These are phyloP conservation scores for Hamamelis virginiana DNA, from an alignment of 164 flowering plant species.

Conservation along the genomic window DNA sequence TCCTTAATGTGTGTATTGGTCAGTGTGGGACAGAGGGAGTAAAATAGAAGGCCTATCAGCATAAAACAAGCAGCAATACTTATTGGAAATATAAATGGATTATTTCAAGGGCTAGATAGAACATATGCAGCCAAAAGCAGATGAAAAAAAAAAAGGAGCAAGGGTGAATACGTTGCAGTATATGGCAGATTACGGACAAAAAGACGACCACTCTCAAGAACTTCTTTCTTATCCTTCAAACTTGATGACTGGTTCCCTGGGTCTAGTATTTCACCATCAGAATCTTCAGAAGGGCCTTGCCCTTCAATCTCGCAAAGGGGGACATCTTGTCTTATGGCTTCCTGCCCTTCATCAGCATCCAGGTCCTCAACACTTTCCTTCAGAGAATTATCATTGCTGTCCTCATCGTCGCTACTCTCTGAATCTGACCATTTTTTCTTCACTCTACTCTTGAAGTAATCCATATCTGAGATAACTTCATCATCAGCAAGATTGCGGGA, in stretches of 20 bases:
- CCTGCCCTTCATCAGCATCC: slow-evolving; percentile 11
- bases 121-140: not conserved
- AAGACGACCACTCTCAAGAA: slow-evolving; percentile 67
- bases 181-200: slow-evolving; percentile 93
- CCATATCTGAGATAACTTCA: slow-evolving; percentile 64
- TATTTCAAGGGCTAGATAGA: no score
- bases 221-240: slow-evolving; percentile 33
- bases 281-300: slow-evolving; percentile 22
- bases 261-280: slow-evolving; percentile 32
- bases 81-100: no score
- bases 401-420: slow-evolving; percentile 36
- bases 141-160: not conserved
- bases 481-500: slow-evolving; percentile 25
- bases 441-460: slow-evolving; percentile 80
- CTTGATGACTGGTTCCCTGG: no score
- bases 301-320: slow-evolving; percentile 20
- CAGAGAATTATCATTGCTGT: slow-evolving; percentile 13
- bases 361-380: slow-evolving; percentile 16
- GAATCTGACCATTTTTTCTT: slow-evolving; percentile 85
- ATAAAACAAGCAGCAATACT: no score
- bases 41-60: no score
- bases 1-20: no score
- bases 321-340: slow-evolving; percentile 11
- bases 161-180: slow-evolving; percentile 63
- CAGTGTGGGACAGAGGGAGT: no score